phyloP scores from a whole-genome alignment of 805 yeast genomes.

The Candida ficus region DNA sequence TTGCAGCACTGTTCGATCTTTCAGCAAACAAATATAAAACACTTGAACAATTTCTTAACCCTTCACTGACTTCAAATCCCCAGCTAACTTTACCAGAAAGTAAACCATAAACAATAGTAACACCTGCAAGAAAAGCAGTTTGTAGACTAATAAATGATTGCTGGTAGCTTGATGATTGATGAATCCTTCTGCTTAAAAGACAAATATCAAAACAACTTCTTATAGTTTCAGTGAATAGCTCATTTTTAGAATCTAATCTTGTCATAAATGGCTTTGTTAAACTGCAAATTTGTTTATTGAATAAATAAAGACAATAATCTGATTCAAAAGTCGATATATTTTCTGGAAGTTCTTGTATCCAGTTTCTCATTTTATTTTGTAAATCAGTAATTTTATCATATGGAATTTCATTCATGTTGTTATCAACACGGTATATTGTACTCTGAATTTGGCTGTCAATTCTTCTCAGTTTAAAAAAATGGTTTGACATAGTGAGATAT shows the following conservation, averaged over 20 bases:
- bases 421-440: conserved; percentile 1
- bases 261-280: conserved; percentile 2
- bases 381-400: neutral
- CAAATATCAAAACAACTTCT: conserved; percentile 5
- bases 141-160: conserved; percentile 3
- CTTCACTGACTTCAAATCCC: conserved; percentile 6
- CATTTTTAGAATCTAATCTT: conserved; percentile 1
- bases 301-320: conserved; percentile 3
- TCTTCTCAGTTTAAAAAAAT: conserved; percentile 1
- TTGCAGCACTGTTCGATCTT: neutral
- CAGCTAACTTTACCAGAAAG: conserved; percentile 1
- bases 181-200: conserved; percentile 3
- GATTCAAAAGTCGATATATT: conserved; percentile 1
- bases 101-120: conserved; percentile 1
- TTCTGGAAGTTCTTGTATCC: conserved; percentile 1
- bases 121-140: conserved; percentile 5
- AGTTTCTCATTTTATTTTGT: neutral
- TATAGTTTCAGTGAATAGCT: conserved; percentile 1
- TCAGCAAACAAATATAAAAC: conserved; percentile 2
- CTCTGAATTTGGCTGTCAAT: conserved; percentile 5
- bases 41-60: conserved; percentile 4
- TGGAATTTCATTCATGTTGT: conserved; percentile 2
- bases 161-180: conserved; percentile 2
- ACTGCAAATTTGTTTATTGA: conserved; percentile 5
- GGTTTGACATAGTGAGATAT: conserved; percentile 2